Conservation (phyloP, 768 basidiomycete genomes). For the Termitomyces sp. region DNA sequence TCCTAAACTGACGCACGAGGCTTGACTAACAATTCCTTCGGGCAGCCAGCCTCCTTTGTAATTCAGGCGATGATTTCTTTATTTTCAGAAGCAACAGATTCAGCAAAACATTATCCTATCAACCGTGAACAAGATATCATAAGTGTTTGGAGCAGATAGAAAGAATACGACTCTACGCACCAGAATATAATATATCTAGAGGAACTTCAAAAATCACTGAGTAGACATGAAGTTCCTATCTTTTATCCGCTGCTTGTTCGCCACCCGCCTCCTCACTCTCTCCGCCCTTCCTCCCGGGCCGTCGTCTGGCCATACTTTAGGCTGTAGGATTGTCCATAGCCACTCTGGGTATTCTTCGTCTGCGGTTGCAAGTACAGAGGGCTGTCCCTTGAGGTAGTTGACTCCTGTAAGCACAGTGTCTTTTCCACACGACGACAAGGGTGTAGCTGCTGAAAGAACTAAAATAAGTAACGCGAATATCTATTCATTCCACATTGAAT, state of each 20-base stretch:
- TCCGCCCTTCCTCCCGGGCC: conserved; percentile 72
- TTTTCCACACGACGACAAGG: conserved; percentile 61
- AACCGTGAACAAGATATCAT: not conserved
- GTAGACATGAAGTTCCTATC: conserved; percentile 86
- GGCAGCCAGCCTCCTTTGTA: not conserved
- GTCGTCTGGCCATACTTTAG: conserved; percentile 61
- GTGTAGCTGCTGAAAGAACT: conserved; percentile 17
- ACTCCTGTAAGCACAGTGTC: conserved; percentile 79
- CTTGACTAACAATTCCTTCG: too few species aligned
- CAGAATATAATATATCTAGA: conserved; percentile 2
- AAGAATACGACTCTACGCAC: conserved; percentile 1
- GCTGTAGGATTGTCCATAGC: conserved; percentile 78
- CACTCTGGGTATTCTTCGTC: conserved; percentile 88
- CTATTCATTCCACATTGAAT: not conserved
- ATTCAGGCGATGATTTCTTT: not conserved
- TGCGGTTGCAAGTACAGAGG: conserved; percentile 67
- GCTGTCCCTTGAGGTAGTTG: conserved; percentile 80
- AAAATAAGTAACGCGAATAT: not conserved
- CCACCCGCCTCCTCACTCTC: conserved; percentile 50
- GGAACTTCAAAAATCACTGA: conserved; percentile 41
- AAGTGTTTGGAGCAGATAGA: not conserved
- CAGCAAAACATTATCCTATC: not conserved
- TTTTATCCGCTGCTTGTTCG: conserved; percentile 68
- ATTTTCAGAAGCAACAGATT: not conserved
- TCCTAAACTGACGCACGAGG: too few species aligned